Conservation (phyloP, 2,329 filamentous ascomycete genomes). For the Colletotrichum sp. region DNA sequence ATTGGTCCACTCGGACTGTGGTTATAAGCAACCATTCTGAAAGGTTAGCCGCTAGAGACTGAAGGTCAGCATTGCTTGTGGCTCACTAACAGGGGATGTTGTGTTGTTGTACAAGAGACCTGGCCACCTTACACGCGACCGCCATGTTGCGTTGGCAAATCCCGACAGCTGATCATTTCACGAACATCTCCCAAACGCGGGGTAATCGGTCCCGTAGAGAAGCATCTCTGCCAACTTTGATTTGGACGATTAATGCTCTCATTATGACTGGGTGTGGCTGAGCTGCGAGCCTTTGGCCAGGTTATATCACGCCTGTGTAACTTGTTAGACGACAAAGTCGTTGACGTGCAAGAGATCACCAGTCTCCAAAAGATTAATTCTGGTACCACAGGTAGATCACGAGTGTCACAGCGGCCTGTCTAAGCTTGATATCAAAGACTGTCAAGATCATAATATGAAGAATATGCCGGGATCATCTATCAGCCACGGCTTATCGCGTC, state of each 20-base stretch:
- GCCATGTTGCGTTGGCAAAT: neutral
- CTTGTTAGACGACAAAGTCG: neutral
- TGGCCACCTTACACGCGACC: neutral
- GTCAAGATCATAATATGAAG: neutral
- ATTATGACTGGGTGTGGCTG: neutral
- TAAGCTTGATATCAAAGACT: neutral
- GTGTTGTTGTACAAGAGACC: neutral
- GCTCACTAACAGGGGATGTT: rapidly evolving
- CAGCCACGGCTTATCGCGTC: neutral
- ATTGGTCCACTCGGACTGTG: neutral
- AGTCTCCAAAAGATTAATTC: neutral
- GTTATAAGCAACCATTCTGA: neutral
- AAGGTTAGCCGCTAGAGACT: neutral
- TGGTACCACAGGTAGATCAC: neutral
- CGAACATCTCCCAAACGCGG: neutral
- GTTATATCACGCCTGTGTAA: neutral
- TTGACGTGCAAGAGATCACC: neutral
- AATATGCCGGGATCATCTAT: neutral
- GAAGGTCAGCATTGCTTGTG: neutral
- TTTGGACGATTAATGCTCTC: neutral
- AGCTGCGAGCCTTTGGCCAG: neutral
- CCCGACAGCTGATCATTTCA: neutral
- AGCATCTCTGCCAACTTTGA: neutral
- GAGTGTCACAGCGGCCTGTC: neutral
- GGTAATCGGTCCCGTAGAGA: neutral